Evolutionary conservation across 2,329 filamentous ascomycete species (phyloP), one percentile per base, ranked within the genome.

Genomic region (Colletotrichum siamense): DNA sequence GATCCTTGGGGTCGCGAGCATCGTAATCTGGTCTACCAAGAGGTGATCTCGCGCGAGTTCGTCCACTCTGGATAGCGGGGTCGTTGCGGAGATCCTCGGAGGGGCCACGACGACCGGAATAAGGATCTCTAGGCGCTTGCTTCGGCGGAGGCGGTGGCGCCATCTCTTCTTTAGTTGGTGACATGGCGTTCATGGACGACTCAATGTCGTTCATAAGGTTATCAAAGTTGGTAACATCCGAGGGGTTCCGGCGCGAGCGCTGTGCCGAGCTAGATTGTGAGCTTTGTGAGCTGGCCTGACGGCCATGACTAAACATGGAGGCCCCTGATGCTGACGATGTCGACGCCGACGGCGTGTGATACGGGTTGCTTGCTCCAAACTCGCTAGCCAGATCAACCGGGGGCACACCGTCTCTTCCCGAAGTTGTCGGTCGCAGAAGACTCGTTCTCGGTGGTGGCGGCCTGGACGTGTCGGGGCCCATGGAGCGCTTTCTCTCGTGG

Each of bases 271-370:
- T 93, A 5, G 92, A 92, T 73, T 88, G 86, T 13, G 90, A 91
- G 77, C 90, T 92, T 77, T 89, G 88, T 9, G 93, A 93, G 80
- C 93, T 94, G 2, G 89, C 85, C 76, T 90, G 90, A 79, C 91
- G 85, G n/a, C 84, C 84, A 12, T 89, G 88, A 71, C 92, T 94
- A 52, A 88, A 90, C 1, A 88, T 89, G 3, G 93, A 95, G 61
- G 89, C 89, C 22, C 90, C 92, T 0, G 94, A 95, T 0, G 92
- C 92, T 0, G 94, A 95, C 0, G 92, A 93, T 30, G 90, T 89
- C 3, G 93, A 95, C 76, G 91, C 89, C 2, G 92, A 91, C 0
- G 91, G 86, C 6, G 90, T 89, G 79, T 95, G 92, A 79, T 94
- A 93, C 0, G 92, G 90, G 79, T 94, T 94, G 39, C 90, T 88